A percentile compares a stretch with the other conserved stretches of the same genome.
phyloP scores from a whole-genome alignment of 306 rosid genomes.

The Astragalus glycyphyllos region DNA sequence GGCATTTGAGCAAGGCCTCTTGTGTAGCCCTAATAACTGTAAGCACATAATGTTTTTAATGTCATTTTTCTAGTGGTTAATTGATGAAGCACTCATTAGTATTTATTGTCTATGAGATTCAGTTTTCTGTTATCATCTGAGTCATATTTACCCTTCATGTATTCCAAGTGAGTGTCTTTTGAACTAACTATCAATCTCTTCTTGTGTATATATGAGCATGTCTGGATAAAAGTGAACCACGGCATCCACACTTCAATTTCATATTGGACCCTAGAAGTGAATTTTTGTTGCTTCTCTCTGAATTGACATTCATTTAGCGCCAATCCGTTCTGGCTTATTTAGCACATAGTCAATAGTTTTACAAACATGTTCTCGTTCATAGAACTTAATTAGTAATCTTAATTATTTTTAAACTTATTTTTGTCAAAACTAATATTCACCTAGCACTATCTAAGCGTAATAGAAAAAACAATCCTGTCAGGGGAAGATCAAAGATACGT shows the following conservation, averaged over 20 bases:
- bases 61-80: conserved; percentile 19
- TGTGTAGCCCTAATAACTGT: conserved; percentile 98
- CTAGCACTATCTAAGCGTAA: not conserved
- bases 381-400: conserved; percentile 13
- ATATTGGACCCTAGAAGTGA: conserved; percentile 12
- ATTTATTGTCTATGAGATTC: conserved; percentile 37
- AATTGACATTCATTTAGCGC: conserved; percentile 12
- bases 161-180: conserved; percentile 25
- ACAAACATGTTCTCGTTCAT: conserved; percentile 23
- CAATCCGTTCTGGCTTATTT: conserved; percentile 11
- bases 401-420: not conserved
- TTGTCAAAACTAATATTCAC: conserved; percentile 1
- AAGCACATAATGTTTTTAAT: conserved; percentile 47
- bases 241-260: conserved; percentile 23
- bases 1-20: conserved; percentile 99
- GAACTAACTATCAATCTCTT: conserved; percentile 30
- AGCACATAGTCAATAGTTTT: not conserved
- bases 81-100: conserved; percentile 7
- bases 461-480: not conserved
- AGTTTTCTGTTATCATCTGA: conserved; percentile 14
- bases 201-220: conserved; percentile 13
- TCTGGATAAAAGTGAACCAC: conserved; percentile 24
- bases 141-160: conserved; percentile 37
- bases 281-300: conserved; percentile 28
- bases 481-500: not conserved